Evolutionary conservation across 768 basidiomycete species (phyloP), one percentile per base, ranked within the genome.

Genomic region (Tylopilus intermedius): DNA sequence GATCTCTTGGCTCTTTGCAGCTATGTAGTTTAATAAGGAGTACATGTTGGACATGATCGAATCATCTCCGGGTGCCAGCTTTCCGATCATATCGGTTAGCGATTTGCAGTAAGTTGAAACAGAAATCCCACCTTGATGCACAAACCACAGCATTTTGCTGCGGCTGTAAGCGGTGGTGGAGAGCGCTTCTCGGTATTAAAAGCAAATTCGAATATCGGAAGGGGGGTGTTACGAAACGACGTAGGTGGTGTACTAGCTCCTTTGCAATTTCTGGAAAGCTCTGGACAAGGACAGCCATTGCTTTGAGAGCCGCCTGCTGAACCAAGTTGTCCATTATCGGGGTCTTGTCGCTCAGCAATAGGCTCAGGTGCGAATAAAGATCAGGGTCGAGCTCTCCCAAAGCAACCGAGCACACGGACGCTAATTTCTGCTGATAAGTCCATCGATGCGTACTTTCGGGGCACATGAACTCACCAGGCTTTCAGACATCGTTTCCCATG

Each of bases 41-140:
- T 98, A 97, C 84, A 97, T 88, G 59, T 94, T 91, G 4, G 94
- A 97, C 81, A 94, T 86, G 65, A 90, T 79, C 35, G 93, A 79
- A 64, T 94, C 93, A 58, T 93, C 89, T 40, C 89, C 90, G 14
- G 89, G 86, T 14, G 89, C 84, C 37, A 91, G 74, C 90, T 93
- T 55, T 37, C 40, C 35, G 8, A 56, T 46, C 22, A 52, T 58
- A 45, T 58, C 27, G 41, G 24, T 41, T 21, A 55, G 38, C 14
- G 14, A 53, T 18, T 46, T 33, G 38, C 32, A 10, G 53, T 21
- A 13, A 37, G 6, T 18, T 22, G 10, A 32, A 6, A 43, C 29
- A 29, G 13, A 74, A 26, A 3, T 8, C 42, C 26, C 59, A 91
- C 91, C 71, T 85, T 83, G 54, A 98, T 86, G 68, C 94, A 96